Conservation (phyloP, 192 early-diverging fungal species). For the Coemansia sp. region DNA sequence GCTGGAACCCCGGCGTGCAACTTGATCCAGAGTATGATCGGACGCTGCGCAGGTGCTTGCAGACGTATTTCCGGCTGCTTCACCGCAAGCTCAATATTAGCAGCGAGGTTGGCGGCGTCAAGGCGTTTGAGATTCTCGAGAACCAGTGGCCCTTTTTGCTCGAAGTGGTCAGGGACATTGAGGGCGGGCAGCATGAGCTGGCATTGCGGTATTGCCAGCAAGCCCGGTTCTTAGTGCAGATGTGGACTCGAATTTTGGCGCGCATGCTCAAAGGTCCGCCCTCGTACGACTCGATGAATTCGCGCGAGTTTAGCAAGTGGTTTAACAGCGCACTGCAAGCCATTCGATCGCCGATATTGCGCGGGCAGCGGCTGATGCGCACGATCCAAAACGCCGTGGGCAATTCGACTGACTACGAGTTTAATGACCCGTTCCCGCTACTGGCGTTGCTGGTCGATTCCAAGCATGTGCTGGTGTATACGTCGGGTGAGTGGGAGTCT, state of each 20-base stretch:
- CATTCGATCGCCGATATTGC: slow-evolving; percentile 45
- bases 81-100: slow-evolving; percentile 68
- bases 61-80: slow-evolving; percentile 77
- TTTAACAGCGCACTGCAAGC: slow-evolving; percentile 46
- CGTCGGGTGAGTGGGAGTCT: slow-evolving; percentile 64
- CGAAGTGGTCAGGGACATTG: slow-evolving; percentile 66
- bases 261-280: slow-evolving; percentile 39
- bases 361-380: slow-evolving; percentile 50
- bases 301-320: slow-evolving; percentile 51
- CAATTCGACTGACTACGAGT: slow-evolving; percentile 75
- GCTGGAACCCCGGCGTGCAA: slow-evolving; percentile 69
- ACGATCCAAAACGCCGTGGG: slow-evolving; percentile 52
- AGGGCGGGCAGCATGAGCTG: slow-evolving; percentile 72
- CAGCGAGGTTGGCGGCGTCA: slow-evolving; percentile 59
- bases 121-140: slow-evolving; percentile 79
- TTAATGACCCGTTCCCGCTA: slow-evolving; percentile 62
- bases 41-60: slow-evolving; percentile 69
- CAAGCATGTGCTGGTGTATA: slow-evolving; percentile 75
- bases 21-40: slow-evolving; percentile 69
- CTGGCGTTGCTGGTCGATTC: slow-evolving; percentile 65
- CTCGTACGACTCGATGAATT: slow-evolving; percentile 33
- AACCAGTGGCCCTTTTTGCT: slow-evolving; percentile 81
- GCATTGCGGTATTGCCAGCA: slow-evolving; percentile 74
- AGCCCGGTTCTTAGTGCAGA: slow-evolving; percentile 34
- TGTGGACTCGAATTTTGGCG: slow-evolving; percentile 35